A percentile compares a stretch with the other conserved stretches of the same genome.
Evolutionary conservation across 331 rosid species (phyloP).

Genomic region (Rosa hybrid): DNA sequence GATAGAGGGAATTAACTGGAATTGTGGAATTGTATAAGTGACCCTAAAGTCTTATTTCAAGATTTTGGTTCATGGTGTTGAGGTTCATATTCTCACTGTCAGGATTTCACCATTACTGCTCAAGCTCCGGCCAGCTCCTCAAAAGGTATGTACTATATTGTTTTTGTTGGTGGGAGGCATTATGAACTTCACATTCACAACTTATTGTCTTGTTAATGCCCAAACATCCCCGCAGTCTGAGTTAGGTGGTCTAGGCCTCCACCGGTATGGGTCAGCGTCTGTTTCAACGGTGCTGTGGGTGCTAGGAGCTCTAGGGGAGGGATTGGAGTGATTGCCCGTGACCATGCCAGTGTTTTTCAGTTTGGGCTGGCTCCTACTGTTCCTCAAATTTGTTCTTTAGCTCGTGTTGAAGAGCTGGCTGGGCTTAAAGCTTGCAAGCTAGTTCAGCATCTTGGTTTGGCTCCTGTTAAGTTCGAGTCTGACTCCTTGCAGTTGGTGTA

Average conservation of each 20-base stretch:
- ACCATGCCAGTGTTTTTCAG: background rate
- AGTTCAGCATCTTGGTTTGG: background rate
- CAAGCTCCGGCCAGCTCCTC: background rate
- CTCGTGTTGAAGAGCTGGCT: background rate
- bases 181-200: background rate
- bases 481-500: too few relatives aligned
- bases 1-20: background rate
- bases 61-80: background rate
- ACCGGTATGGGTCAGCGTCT: background rate
- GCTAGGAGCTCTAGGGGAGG: background rate
- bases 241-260: background rate
- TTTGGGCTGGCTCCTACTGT: background rate
- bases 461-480: background rate
- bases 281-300: background rate
- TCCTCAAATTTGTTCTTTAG: background rate
- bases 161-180: background rate
- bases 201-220: background rate
- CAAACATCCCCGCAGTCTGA: background rate
- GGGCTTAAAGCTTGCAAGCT: too few relatives aligned
- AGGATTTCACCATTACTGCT: too few relatives aligned
- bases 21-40: background rate
- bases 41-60: background rate
- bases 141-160: background rate
- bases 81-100: too few relatives aligned
- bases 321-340: background rate